Conservation (phyloP, 257 asterid genomes). For the Solanum bulbocastanum region DNA sequence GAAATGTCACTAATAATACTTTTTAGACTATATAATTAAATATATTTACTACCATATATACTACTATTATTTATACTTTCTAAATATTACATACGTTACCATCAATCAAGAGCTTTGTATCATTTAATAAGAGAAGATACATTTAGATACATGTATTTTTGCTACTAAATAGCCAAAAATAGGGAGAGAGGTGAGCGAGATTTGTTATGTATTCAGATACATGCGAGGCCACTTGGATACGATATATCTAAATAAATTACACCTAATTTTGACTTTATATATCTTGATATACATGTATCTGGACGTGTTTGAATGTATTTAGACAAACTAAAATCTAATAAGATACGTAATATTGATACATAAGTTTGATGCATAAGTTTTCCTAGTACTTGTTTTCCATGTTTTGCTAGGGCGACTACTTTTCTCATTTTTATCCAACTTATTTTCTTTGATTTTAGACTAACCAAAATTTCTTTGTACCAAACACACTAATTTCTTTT, state of each 20-base stretch:
- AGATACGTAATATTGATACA: no score
- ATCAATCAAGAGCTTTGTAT: fast-evolving
- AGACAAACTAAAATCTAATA: fast-evolving
- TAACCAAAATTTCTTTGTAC: background rate
- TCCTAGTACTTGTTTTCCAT: background rate
- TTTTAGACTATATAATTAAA: no score
- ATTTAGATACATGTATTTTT: no score
- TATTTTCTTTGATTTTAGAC: background rate
- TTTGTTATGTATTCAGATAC: no score
- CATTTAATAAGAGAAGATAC: fast-evolving
- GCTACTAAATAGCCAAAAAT: fast-evolving
- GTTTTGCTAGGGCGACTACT: background rate
- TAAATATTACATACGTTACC: no score
- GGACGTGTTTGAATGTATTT: no score
- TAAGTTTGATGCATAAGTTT: background rate
- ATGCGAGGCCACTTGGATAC: no score
- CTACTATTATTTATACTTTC: no score
- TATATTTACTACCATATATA: no score
- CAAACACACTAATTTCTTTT: background rate
- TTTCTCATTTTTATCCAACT: background rate
- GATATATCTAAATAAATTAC: background rate
- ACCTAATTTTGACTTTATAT: no score
- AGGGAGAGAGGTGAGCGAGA: no score
- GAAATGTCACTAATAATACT: background rate
- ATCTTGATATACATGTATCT: no score